phyloP scores from a whole-genome alignment of 169 alveolate genomes.

The Blepharisma undulans region DNA sequence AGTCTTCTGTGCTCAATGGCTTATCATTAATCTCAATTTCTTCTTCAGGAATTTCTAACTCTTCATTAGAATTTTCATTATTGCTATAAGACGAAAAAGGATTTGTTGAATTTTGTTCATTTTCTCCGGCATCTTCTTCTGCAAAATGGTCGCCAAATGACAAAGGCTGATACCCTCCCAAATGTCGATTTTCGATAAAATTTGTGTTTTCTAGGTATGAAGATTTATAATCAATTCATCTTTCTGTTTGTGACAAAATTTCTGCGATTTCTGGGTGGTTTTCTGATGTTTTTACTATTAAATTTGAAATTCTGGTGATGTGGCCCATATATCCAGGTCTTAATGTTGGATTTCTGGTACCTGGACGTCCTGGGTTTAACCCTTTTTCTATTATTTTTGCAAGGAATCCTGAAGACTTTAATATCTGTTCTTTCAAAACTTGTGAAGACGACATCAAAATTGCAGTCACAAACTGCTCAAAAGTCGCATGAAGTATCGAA shows the following conservation, averaged over 20 bases:
- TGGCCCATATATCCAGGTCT: slow-evolving; percentile 26
- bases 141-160: background rate
- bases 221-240: background rate
- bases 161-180: background rate
- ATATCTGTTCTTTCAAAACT: background rate
- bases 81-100: background rate
- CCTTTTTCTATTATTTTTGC: background rate
- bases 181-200: background rate
- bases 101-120: background rate
- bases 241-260: background rate
- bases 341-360: background rate
- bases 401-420: background rate
- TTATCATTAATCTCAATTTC: background rate
- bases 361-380: background rate
- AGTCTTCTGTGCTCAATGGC: background rate
- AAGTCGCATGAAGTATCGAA: slow-evolving; percentile 3
- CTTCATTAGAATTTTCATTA: background rate
- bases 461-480: background rate
- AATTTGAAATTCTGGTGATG: background rate
- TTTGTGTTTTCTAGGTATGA: background rate
- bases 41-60: background rate
- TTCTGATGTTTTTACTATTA: background rate
- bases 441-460: background rate
- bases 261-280: background rate
- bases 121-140: background rate